Evolutionary conservation across 108 stramenopile genomes (phyloP).

Genomic region (Fragilariopsis cylindrus): DNA sequence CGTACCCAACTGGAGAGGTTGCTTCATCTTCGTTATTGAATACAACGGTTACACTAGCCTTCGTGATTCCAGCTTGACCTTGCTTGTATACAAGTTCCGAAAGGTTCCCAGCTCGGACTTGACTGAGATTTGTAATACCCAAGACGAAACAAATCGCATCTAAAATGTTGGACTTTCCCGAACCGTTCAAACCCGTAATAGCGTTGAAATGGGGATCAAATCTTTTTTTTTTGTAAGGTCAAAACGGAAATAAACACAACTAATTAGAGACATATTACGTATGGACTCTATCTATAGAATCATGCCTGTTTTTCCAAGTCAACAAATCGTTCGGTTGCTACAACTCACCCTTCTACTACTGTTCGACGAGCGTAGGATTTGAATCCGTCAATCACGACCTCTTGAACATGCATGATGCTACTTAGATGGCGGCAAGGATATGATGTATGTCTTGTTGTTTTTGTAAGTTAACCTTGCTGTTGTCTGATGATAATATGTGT

Average conservation of each 20-base stretch:
- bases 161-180: constrained; percentile 98
- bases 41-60: constrained; percentile 94
- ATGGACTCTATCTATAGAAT: background rate
- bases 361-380: constrained; percentile 98
- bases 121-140: constrained; percentile 96
- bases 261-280: background rate
- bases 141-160: constrained; percentile 99
- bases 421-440: background rate
- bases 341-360: constrained; percentile 90
- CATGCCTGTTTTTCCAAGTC: background rate
- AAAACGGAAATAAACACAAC: background rate
- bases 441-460: no score
- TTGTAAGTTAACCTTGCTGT: no score
- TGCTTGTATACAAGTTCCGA: constrained; percentile 99
- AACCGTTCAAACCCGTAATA: constrained; percentile 99
- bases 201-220: constrained; percentile 99
- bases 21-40: constrained; percentile 94
- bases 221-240: constrained; percentile 26
- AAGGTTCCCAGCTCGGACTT: constrained; percentile 96
- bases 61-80: constrained; percentile 98
- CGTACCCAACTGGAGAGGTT: constrained; percentile 93
- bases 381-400: constrained; percentile 99
- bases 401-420: constrained; percentile 89
- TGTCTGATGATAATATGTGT: no score
- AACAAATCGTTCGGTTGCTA: background rate